phyloP scores from a whole-genome alignment of 2,329 filamentous ascomycete genomes.

The Nemania sp. region DNA sequence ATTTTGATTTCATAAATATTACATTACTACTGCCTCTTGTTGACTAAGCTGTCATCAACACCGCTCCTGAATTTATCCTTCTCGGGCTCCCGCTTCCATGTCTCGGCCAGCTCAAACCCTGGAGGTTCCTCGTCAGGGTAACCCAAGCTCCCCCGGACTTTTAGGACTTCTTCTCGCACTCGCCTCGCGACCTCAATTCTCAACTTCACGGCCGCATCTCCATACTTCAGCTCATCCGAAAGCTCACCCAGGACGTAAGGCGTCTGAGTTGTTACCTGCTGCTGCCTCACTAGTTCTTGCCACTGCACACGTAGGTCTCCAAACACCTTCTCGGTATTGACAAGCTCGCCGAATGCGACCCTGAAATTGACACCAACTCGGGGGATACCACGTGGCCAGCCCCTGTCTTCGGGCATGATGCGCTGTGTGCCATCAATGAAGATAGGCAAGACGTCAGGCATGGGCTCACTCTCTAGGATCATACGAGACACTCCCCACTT shows the following conservation, averaged over 20 bases:
- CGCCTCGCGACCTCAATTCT: slow-evolving; percentile 79
- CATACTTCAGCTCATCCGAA: slow-evolving; percentile 68
- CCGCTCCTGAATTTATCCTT: slow-evolving; percentile 55
- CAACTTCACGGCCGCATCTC: slow-evolving; percentile 74
- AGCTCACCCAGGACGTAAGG: slow-evolving; percentile 58
- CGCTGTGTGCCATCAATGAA: slow-evolving; percentile 90
- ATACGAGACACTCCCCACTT: slow-evolving; percentile 95
- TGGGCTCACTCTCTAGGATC: slow-evolving; percentile 85
- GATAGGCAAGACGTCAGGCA: slow-evolving; percentile 88
- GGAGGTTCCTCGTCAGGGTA: slow-evolving; percentile 70
- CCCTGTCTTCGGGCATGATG: slow-evolving; percentile 83
- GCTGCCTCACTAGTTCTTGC: slow-evolving; percentile 61
- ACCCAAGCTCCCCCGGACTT: slow-evolving; percentile 72
- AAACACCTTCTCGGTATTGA: slow-evolving; percentile 75
- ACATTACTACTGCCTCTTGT: slow-evolving; percentile 33
- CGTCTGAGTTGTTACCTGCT: slow-evolving; percentile 24
- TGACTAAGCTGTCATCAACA: slow-evolving; percentile 57
- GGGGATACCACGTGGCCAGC: slow-evolving; percentile 80
- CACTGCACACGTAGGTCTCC: slow-evolving; percentile 76
- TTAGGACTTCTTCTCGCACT: slow-evolving; percentile 78
- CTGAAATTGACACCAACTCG: slow-evolving; percentile 70
- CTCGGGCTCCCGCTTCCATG: slow-evolving; percentile 65
- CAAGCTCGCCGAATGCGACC: slow-evolving; percentile 76
- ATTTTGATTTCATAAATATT: not conserved
- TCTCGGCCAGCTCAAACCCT: slow-evolving; percentile 75